Evolutionary conservation across 176 grass and related monocot genomes (phyloP).

Genomic region (Carex littledalei): DNA sequence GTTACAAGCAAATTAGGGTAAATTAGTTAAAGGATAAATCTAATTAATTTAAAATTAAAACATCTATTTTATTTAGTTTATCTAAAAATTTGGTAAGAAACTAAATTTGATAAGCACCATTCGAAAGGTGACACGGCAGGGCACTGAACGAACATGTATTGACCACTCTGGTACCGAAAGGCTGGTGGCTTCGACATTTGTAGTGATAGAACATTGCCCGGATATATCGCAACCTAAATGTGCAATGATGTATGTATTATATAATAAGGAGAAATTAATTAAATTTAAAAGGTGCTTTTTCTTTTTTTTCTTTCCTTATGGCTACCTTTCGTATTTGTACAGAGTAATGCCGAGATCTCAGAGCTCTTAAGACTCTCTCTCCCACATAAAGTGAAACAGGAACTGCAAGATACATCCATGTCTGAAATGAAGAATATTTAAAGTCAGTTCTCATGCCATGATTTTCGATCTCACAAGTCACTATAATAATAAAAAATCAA

Average conservation of each 20-base stretch:
- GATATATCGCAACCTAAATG: conserved; percentile 90
- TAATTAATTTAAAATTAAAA: neutral
- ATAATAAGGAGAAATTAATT: conserved; percentile 17
- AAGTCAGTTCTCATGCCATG: neutral
- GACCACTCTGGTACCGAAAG: conserved; percentile 85
- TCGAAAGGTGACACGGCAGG: conserved; percentile 90
- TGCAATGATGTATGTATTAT: conserved; percentile 15
- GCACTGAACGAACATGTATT: conserved; percentile 99
- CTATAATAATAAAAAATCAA: conserved; percentile 11
- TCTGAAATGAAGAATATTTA: conserved; percentile 41
- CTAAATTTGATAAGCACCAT: conserved; percentile 48
- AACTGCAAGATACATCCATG: conserved; percentile 95
- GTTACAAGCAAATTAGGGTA: conserved; percentile 7
- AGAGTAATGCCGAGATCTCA: conserved; percentile 82
- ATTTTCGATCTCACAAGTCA: neutral
- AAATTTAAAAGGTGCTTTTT: conserved; percentile 4
- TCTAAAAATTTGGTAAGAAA: neutral
- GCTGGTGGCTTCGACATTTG: conserved; percentile 88
- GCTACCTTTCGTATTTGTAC: conserved; percentile 81
- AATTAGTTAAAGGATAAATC: neutral
- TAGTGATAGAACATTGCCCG: conserved; percentile 84
- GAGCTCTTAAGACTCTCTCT: conserved; percentile 80
- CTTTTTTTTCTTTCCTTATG: neutral
- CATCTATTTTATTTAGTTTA: neutral
- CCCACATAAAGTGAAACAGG: conserved; percentile 80